These are phyloP conservation scores for Tremella fuciformis DNA, from an alignment of 768 basidiomycete genomes.

Conservation along the genomic window DNA sequence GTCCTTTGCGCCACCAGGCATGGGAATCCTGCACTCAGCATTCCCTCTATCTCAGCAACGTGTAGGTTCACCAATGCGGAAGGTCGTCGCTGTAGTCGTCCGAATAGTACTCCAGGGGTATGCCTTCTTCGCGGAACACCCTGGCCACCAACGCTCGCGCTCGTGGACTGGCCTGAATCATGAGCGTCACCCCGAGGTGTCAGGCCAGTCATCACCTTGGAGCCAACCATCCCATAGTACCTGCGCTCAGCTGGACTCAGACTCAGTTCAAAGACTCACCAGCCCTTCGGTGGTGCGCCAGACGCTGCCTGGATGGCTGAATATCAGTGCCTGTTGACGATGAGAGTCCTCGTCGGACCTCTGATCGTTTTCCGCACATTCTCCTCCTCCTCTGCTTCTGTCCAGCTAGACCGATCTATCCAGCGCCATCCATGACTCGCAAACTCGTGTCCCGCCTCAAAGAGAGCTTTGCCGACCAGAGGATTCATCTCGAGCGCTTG, in stretches of 20 bases:
- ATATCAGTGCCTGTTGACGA: too few relatives aligned
- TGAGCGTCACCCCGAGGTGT: background rate
- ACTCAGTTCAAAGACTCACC: too few relatives aligned
- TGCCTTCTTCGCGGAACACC: constrained; percentile 18
- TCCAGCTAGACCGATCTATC: constrained; percentile 28
- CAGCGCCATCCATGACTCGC: constrained; percentile 45
- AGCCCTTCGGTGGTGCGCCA: too few relatives aligned
- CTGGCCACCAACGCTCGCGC: constrained; percentile 23
- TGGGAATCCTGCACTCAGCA: too few relatives aligned
- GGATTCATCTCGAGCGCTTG: constrained; percentile 32
- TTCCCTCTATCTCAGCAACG: too few relatives aligned
- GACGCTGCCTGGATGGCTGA: too few relatives aligned
- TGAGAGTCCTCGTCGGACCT: constrained; percentile 12
- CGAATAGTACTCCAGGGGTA: constrained; percentile 31
- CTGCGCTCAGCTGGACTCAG: too few relatives aligned
- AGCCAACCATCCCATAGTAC: too few relatives aligned
- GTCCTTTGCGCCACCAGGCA: too few relatives aligned
- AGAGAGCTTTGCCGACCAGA: constrained; percentile 18
- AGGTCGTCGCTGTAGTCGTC: constrained; percentile 30
- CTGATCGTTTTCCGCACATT: constrained; percentile 30
- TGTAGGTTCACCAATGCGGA: constrained; percentile 17
- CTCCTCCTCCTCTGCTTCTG: constrained; percentile 33
- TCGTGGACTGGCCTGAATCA: constrained; percentile 25
- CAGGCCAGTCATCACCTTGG: background rate
- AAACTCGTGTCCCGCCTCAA: constrained; percentile 34